These are phyloP conservation scores for Saccharomyces paradoxus DNA, from an alignment of 805 yeast species.

Conservation along the genomic window DNA sequence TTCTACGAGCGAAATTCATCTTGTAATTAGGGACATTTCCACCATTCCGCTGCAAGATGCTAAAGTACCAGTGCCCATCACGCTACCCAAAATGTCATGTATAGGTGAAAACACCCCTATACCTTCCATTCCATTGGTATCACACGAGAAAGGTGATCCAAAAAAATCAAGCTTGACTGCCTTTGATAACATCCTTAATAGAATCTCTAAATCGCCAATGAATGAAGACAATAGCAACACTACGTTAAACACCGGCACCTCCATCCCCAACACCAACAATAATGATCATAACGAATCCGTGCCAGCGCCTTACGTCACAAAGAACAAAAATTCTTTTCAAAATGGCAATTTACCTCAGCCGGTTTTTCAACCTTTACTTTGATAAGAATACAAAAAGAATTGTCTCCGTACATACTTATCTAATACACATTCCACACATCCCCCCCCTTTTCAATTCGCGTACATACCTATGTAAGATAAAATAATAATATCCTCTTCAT, in stretches of 20 bases:
- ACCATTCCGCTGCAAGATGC: conserved; percentile 1
- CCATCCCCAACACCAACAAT: background rate
- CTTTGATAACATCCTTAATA: conserved; percentile 16
- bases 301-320: background rate
- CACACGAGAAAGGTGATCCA: background rate
- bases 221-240: background rate
- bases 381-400: background rate
- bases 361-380: conserved; percentile 24
- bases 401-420: background rate
- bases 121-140: conserved; percentile 1
- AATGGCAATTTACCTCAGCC: conserved; percentile 27
- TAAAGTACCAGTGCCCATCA: background rate
- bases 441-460: background rate
- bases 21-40: conserved; percentile 32
- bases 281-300: background rate
- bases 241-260: background rate
- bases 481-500: background rate
- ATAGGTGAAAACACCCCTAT: conserved; percentile 1
- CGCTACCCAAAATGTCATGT: background rate
- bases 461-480: conserved; percentile 1
- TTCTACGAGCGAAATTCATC: conserved; percentile 30
- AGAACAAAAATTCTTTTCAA: conserved; percentile 16
- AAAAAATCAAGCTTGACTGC: conserved; percentile 8
- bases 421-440: background rate
- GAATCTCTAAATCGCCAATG: conserved; percentile 12